phyloP scores from a whole-genome alignment of 1,284 basidiomycete species.

The Melampsora abietis-canadensis region DNA sequence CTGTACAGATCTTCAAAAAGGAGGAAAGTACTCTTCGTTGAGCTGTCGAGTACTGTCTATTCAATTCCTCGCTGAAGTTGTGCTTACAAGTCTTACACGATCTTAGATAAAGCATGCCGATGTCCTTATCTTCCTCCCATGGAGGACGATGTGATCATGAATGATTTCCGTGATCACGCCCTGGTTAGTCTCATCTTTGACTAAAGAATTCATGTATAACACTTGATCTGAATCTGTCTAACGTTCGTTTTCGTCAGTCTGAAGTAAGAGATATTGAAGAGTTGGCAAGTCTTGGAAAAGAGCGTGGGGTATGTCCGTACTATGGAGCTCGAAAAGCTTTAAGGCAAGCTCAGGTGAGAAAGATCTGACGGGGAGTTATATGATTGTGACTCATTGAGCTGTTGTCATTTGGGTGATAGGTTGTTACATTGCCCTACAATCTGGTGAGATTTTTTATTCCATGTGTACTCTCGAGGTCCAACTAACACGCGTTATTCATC shows the following conservation, averaged over 20 bases:
- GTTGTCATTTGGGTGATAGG: slow-evolving; percentile 56
- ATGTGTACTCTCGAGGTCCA: neutral
- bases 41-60: slow-evolving; percentile 32
- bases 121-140: slow-evolving; percentile 74
- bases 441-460: slow-evolving; percentile 54
- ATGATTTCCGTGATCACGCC: slow-evolving; percentile 85
- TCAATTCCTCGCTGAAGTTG: slow-evolving; percentile 18
- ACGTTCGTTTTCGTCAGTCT: slow-evolving; percentile 62
- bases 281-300: slow-evolving; percentile 69
- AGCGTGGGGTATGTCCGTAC: slow-evolving; percentile 77
- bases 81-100: neutral
- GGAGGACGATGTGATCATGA: slow-evolving; percentile 68
- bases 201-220: neutral
- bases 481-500: neutral
- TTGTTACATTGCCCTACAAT: slow-evolving; percentile 90
- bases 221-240: neutral
- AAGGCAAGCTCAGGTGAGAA: slow-evolving; percentile 77
- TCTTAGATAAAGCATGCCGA: slow-evolving; percentile 61
- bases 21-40: slow-evolving; percentile 57
- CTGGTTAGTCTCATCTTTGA: slow-evolving; percentile 59
- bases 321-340: slow-evolving; percentile 85
- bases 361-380: neutral
- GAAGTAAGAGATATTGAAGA: slow-evolving; percentile 92
- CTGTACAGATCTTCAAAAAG: slow-evolving; percentile 77
- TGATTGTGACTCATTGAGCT: too few relatives aligned